Evolutionary conservation across 179 eudicot genomes (phyloP).

Genomic region (Actinidia arguta): DNA sequence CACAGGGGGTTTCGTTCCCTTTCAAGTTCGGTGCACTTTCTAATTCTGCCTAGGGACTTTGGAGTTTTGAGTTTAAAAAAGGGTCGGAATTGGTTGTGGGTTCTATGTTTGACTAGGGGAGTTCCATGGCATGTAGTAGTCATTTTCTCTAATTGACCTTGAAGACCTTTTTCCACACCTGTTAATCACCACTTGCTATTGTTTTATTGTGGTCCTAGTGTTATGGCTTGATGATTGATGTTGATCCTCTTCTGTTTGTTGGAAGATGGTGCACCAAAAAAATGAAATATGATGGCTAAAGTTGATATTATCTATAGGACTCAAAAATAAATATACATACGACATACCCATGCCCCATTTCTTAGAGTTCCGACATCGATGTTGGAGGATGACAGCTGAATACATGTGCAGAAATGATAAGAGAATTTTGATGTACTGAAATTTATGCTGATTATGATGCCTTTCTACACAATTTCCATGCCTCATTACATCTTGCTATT

Average conservation of each 20-base stretch:
- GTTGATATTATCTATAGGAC: background rate
- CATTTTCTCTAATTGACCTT: background rate
- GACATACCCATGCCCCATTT: background rate
- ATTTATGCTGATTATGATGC: slow-evolving; percentile 1
- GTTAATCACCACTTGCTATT: background rate
- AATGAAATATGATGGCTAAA: background rate
- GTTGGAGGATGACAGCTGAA: background rate
- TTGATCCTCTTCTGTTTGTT: background rate
- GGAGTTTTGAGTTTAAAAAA: background rate
- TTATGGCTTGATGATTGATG: background rate
- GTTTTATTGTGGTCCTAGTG: background rate
- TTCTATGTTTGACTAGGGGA: background rate
- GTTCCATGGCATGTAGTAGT: background rate
- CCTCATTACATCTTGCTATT: slow-evolving; percentile 91
- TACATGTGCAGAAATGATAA: background rate
- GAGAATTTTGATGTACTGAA: background rate
- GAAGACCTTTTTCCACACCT: too few species aligned
- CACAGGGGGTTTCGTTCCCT: background rate
- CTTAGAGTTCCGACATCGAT: background rate
- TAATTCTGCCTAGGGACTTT: background rate
- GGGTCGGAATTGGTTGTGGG: background rate
- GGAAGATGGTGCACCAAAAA: slow-evolving; percentile 6
- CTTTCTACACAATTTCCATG: background rate
- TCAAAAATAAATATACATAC: background rate
- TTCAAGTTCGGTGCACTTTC: background rate